These are phyloP conservation scores for Eragrostis nindensis DNA, from an alignment of 176 grass and related monocot genomes.

Conservation along the genomic window DNA sequence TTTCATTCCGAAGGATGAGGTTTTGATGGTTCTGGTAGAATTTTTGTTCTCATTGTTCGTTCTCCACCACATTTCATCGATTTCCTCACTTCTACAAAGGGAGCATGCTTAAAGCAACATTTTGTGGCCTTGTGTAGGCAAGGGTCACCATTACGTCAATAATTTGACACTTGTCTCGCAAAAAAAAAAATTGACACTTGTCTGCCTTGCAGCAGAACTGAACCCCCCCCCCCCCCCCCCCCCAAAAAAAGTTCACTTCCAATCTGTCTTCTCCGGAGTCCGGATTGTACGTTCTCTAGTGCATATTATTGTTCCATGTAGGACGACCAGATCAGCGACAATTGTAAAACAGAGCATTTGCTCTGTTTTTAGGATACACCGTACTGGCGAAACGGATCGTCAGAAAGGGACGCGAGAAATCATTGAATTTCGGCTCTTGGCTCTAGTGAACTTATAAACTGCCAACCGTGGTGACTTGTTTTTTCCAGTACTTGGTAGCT, in stretches of 20 bases:
- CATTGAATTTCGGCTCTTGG: too few relatives aligned
- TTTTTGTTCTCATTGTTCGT: background rate
- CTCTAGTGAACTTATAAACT: too few relatives aligned
- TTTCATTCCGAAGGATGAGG: background rate
- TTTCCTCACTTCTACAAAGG: background rate
- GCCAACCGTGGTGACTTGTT: too few relatives aligned
- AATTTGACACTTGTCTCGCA: too few relatives aligned
- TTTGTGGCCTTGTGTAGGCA: background rate
- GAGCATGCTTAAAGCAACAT: background rate
- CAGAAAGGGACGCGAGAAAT: too few relatives aligned
- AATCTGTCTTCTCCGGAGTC: conserved; percentile 3
- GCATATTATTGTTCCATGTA: too few relatives aligned
- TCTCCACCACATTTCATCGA: conserved; percentile 7
- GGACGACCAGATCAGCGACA: too few relatives aligned
- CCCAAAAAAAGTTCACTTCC: background rate
- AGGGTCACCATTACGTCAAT: too few relatives aligned
- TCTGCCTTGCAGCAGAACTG: background rate
- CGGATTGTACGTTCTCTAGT: background rate
- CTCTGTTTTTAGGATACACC: background rate
- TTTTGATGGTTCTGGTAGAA: background rate
- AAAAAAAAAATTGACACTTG: background rate
- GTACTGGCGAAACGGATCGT: too few relatives aligned
- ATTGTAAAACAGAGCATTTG: background rate
- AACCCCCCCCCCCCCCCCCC: too few relatives aligned
- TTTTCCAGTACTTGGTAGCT: too few relatives aligned